Percentiles rank a stretch among this genome's conserved stretches.
Conservation (phyloP, 345 rosid species). For the Psidium friedrichsthalianum region DNA sequence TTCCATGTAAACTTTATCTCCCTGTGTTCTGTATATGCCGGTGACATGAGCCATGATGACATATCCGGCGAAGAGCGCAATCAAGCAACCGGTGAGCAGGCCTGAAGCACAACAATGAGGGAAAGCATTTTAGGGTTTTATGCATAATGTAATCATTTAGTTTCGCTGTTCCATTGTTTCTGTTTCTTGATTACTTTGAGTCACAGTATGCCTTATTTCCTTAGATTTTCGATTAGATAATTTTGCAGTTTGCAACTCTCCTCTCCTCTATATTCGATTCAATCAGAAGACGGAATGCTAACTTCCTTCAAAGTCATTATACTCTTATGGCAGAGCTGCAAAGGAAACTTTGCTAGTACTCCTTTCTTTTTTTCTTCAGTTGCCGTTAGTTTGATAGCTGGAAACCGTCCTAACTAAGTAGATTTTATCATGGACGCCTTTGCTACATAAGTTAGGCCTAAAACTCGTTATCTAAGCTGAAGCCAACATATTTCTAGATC, state of each 20-base stretch:
- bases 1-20: constrained; percentile 80
- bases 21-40: constrained; percentile 61
- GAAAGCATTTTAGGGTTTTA: not conserved
- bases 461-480: not conserved
- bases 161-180: not conserved
- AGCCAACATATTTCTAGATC: not conserved
- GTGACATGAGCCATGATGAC: constrained; percentile 72
- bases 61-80: constrained; percentile 82
- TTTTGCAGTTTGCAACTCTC: not conserved
- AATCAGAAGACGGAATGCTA: not conserved
- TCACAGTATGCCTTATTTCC: not conserved
- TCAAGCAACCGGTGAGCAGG: constrained; percentile 78
- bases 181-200: not conserved
- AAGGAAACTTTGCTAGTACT: not conserved
- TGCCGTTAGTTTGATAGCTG: not conserved
- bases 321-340: not conserved
- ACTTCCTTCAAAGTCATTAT: not conserved
- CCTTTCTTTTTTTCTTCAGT: not conserved
- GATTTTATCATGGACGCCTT: not conserved
- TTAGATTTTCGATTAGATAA: not conserved
- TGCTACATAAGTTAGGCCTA: not conserved
- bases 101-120: constrained; percentile 27
- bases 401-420: not conserved
- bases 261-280: not conserved
- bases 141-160: not conserved